Percentiles rank a stretch among this genome's conserved stretches.
Conservation (phyloP, 495 filamentous ascomycete species). For the Xylaria scruposa region DNA sequence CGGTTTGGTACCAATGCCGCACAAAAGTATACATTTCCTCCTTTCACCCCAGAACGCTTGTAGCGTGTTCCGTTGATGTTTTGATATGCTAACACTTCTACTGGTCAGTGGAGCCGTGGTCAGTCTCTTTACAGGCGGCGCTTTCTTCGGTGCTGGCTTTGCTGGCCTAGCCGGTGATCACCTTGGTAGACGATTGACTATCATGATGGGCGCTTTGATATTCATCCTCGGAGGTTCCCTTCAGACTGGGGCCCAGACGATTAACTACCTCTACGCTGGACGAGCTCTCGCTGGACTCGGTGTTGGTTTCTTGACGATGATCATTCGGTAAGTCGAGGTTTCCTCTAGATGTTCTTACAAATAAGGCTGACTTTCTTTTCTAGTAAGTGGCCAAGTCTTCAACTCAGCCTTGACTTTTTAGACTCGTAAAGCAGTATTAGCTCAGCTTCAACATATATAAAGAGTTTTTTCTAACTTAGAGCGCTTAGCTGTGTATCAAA, state of each 20-base stretch:
- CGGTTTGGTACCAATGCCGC: conserved; percentile 60
- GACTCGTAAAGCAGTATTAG: background rate
- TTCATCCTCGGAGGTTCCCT: conserved; percentile 51
- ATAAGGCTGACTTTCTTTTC: background rate
- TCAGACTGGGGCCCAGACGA: conserved; percentile 46
- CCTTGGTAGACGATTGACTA: conserved; percentile 53
- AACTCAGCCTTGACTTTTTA: background rate
- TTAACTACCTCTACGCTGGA: conserved; percentile 47
- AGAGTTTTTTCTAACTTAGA: conserved; percentile 48
- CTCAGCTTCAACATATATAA: conserved; percentile 47
- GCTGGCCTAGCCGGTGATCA: conserved; percentile 55
- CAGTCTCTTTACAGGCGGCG: conserved; percentile 38
- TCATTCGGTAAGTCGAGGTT: conserved; percentile 45
- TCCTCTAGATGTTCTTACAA: background rate
- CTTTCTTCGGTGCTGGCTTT: conserved; percentile 60
- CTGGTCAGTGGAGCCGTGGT: conserved; percentile 54
- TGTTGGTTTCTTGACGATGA: conserved; percentile 57
- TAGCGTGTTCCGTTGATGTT: background rate
- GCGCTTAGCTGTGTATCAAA: conserved; percentile 56
- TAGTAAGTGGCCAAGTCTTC: background rate
- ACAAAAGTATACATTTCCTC: conserved; percentile 55
- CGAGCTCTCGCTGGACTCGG: conserved; percentile 50
- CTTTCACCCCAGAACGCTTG: background rate
- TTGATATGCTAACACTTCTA: conserved; percentile 9
- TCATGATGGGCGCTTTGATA: conserved; percentile 47